Evolutionary conservation across 2,329 filamentous ascomycete species (phyloP).

Genomic region (Paecilomyces niveus): DNA sequence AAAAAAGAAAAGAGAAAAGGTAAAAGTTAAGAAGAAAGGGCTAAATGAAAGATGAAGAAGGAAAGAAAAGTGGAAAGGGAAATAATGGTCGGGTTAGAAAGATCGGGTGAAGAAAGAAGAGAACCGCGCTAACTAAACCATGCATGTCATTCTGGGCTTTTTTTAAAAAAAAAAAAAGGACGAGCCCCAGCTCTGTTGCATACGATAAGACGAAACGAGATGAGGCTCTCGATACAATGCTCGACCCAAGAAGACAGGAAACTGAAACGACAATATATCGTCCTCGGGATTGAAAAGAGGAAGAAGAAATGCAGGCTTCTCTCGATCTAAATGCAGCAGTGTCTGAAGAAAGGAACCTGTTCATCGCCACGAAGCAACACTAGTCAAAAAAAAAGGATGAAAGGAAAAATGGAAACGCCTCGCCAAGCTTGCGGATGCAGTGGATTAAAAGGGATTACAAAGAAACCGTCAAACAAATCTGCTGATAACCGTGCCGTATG

Average conservation of each 20-base stretch:
- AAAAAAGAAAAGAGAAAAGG: neutral
- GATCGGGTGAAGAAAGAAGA: conserved; percentile 4
- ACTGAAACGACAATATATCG: conserved; percentile 5
- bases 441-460: neutral
- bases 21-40: neutral
- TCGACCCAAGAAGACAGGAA: neutral
- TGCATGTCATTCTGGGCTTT: neutral
- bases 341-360: conserved; percentile 12
- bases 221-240: neutral
- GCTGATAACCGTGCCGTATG: neutral
- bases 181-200: conserved; percentile 1
- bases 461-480: neutral
- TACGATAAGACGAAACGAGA: neutral
- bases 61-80: neutral
- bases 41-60: neutral
- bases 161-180: no score
- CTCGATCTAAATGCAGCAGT: conserved; percentile 23
- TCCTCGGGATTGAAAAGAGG: conserved; percentile 11
- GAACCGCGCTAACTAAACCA: neutral
- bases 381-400: conserved; percentile 11
- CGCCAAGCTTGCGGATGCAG: conserved; percentile 8
- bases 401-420: conserved; percentile 10
- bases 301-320: conserved; percentile 19
- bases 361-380: conserved; percentile 18
- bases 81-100: conserved; percentile 4